phyloP scores from a whole-genome alignment of 164 flowering plant species.

The Hamamelis virginiana region DNA sequence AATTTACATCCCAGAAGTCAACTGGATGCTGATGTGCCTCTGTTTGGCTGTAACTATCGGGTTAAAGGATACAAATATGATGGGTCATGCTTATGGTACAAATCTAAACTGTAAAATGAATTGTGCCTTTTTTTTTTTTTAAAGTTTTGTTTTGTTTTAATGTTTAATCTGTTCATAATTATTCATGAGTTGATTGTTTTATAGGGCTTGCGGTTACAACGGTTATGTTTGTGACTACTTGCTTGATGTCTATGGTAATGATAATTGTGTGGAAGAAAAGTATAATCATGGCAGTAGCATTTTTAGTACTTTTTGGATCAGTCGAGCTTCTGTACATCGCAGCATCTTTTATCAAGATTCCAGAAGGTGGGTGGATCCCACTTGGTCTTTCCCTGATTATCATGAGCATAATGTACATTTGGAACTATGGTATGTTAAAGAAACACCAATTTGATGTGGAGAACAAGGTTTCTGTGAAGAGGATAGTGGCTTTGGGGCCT shows the following conservation, averaged over 20 bases:
- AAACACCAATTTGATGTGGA: constrained; percentile 58
- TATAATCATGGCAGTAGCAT: constrained; percentile 27
- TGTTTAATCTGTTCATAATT: no score
- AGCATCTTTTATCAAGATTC: constrained; percentile 49
- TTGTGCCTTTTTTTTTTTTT: no score
- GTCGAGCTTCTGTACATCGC: constrained; percentile 65
- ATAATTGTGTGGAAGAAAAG: constrained; percentile 56
- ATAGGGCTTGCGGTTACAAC: constrained; percentile 61
- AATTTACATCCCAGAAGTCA: constrained; percentile 69
- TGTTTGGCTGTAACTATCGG: constrained; percentile 66
- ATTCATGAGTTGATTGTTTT: constrained; percentile 8
- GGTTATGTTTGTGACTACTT: constrained; percentile 73
- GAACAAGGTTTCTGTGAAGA: constrained; percentile 63
- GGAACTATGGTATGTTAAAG: constrained; percentile 67
- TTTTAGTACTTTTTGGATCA: constrained; percentile 50
- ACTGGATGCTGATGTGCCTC: constrained; percentile 68
- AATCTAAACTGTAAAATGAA: not conserved
- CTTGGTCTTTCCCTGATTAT: constrained; percentile 45
- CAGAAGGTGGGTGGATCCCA: constrained; percentile 75
- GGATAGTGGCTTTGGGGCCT: constrained; percentile 55
- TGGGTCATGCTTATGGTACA: constrained; percentile 75
- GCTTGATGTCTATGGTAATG: constrained; percentile 62
- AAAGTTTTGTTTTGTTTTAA: no score
- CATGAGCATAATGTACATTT: constrained; percentile 53
- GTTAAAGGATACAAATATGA: constrained; percentile 57